Conservation (phyloP, 306 rosid species). For the Dryas octopetala region DNA sequence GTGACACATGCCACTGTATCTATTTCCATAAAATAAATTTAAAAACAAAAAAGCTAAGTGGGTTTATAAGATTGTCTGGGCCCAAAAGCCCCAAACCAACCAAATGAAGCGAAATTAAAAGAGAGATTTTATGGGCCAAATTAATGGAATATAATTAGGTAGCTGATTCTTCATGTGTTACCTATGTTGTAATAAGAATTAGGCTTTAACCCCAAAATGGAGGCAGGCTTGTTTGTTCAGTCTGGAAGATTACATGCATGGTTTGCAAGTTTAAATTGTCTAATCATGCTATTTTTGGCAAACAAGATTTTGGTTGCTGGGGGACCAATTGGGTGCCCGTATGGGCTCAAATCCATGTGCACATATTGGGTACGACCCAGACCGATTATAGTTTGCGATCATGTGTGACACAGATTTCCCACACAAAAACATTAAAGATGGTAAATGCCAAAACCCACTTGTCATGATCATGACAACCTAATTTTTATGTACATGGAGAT, state of each 20-base stretch:
- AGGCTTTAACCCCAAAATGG: conserved; percentile 20
- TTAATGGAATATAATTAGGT: conserved; percentile 18
- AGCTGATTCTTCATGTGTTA: conserved; percentile 20
- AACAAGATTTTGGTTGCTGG: conserved; percentile 29
- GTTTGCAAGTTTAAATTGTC: conserved; percentile 13
- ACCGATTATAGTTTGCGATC: conserved; percentile 22
- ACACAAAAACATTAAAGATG: conserved; percentile 15
- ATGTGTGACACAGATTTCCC: conserved; percentile 21
- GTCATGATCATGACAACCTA: conserved; percentile 4
- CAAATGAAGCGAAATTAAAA: conserved; percentile 21
- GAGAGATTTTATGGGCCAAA: conserved; percentile 46
- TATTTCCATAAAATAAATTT: conserved; percentile 6
- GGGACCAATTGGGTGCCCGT: conserved; percentile 49
- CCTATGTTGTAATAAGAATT: too few relatives aligned
- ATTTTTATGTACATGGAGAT: not conserved
- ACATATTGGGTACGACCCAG: conserved; percentile 30
- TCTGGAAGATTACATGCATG: not conserved
- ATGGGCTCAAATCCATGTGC: conserved; percentile 28
- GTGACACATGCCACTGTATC: conserved; percentile 33
- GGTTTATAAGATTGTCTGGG: conserved; percentile 48
- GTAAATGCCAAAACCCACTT: not conserved
- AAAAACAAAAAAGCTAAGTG: not conserved
- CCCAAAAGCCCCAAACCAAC: conserved; percentile 33
- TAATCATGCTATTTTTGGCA: conserved; percentile 42
- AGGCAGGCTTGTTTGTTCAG: conserved; percentile 21